Evolutionary conservation across 805 yeast species (phyloP), one percentile per base, ranked within the genome.

Genomic region (Suhomyces sp.): DNA sequence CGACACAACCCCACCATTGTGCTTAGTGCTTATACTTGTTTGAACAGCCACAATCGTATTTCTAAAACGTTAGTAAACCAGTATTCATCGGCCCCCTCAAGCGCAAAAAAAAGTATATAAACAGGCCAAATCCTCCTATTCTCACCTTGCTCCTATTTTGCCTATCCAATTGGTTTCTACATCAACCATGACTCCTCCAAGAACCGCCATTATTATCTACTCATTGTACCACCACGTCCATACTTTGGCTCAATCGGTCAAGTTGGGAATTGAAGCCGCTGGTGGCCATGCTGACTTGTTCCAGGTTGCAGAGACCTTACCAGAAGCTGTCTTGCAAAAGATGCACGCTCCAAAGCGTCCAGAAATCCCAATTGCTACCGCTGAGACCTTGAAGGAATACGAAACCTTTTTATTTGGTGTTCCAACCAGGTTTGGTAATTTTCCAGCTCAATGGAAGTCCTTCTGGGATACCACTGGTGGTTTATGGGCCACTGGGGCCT

Each of bases 191-290:
- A 21, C 27, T 20, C 31, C 31, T 12, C 40, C 40, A 17, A 62
- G 50, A 46, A 53, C 60, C 35, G 72, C 72, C 32, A 64, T 66
- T 38, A 62, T 65, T 47, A 58, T 60, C 36, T 88, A 87, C 71
- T 82, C 96, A 15, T 68, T 80, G 26, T 87, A 82, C 65, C 88
- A 87, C 43, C 96, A 88, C 62, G 65, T 86, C 45, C 74, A 74
- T 40, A 58, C 68, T 14, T 56, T 88, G 49, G 91, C 95, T 31
- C 71, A 76, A 56, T 72, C 79, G 24, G 76, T 78, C 46, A 71
- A 79, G 52, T 68, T 68, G 42, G 95, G 95, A 45, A 67, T 85
- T 42, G 76, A 74, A 51, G 58, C 76, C 14, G 80, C 88, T 7
- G 95, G 93, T 38, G 67, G 69, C 16, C 38, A 43, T 11, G 95